phyloP scores from a whole-genome alignment of 306 rosid species.

The Vachellia pachyceras region DNA sequence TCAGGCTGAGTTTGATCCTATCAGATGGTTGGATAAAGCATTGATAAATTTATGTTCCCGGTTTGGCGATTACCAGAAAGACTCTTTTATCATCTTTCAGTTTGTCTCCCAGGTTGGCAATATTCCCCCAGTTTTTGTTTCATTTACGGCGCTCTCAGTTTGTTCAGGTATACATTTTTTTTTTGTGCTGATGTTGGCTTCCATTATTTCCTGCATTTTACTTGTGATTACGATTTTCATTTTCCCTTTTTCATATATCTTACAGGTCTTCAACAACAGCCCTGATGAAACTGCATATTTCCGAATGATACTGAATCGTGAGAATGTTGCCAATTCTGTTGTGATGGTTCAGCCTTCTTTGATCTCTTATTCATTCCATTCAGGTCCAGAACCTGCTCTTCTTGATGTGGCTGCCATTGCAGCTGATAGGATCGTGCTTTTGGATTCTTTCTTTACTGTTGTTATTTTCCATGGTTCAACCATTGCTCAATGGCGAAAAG shows the following conservation, averaged over 20 bases:
- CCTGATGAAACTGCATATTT: constrained; percentile 99
- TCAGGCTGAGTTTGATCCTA: constrained; percentile 99
- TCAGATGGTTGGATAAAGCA: constrained; percentile 98
- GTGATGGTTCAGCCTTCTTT: constrained; percentile 98
- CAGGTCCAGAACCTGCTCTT: constrained; percentile 91
- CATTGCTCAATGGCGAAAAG: constrained; percentile 98
- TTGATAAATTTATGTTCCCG: constrained; percentile 89
- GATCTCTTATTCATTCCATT: constrained; percentile 90
- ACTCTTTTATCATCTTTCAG: constrained; percentile 86
- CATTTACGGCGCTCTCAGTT: constrained; percentile 95
- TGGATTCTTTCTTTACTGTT: constrained; percentile 87
- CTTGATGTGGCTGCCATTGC: constrained; percentile 97
- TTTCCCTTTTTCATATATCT: constrained; percentile 25
- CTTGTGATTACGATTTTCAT: background rate
- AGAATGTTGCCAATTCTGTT: constrained; percentile 91
- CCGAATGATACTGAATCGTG: constrained; percentile 94
- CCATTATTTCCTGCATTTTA: constrained; percentile 16
- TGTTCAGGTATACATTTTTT: constrained; percentile 77
- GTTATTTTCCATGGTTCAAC: constrained; percentile 97
- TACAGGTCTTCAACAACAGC: constrained; percentile 96
- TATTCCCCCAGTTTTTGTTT: constrained; percentile 96
- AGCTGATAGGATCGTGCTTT: constrained; percentile 84
- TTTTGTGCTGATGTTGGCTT: constrained; percentile 28
- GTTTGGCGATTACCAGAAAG: constrained; percentile 93
- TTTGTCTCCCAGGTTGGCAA: constrained; percentile 94